Evolutionary conservation across 305 asterid genomes (phyloP), one percentile per base, ranked within the genome.

Genomic region (Fraxinus platypoda): DNA sequence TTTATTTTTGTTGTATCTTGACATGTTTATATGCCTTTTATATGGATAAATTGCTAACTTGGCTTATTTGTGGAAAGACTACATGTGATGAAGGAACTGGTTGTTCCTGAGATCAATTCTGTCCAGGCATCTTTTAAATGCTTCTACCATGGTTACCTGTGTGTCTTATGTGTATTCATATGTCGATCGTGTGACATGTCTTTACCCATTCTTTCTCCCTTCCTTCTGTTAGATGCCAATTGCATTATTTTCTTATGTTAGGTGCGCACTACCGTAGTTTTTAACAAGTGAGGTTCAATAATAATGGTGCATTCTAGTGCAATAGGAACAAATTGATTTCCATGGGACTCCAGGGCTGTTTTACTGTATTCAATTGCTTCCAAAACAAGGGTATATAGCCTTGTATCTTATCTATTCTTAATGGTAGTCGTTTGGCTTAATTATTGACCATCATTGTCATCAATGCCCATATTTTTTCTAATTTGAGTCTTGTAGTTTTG

Each of bases 71-170:
- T 59, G 71, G 71, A 59, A 59, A 21, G 6, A 59, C 28, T 59
- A 59, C 0, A 8, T 59, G 21, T 59, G 71, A 59, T 54, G 64
- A 54, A 6, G 25, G 64, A n/a, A n/a, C n/a, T n/a, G n/a, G n/a
- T n/a, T n/a, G n/a, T n/a, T n/a, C n/a, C n/a, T n/a, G n/a, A n/a
- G 19, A 11, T 84, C 6, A 9, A 28, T 52, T 43, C 30, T 31
- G 78, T 57, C 31, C 70, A 17, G 41, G 75, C 70, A 49, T 82
- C 82, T 76, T 72, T 12, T n/a, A 21, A 33, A 21, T 43, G 75
- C 77, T 73, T 21, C 31, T 54, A 23, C 21, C 13, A 28, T 70
- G 13, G 37, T 31, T 52, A 34, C 76, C 46, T 33, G 30, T 43
- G 52, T 37, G 43, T 37, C 43, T 34, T 37, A 37, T 37, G 43